Conservation (phyloP, 192 early-diverging fungal species). For the Paraglomus brasilianum region DNA sequence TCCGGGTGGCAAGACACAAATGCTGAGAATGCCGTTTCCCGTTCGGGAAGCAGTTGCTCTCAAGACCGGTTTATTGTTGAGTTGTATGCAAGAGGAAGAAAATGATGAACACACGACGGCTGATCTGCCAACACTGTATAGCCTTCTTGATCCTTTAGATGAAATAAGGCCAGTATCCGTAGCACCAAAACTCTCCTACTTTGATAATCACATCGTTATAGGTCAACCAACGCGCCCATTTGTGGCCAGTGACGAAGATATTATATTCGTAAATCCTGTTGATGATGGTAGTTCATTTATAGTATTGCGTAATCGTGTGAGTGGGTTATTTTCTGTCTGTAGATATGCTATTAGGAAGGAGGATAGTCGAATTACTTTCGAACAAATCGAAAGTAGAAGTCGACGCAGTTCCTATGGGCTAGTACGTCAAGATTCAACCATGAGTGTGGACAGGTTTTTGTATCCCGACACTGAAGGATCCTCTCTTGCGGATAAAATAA, state of each 20-base stretch:
- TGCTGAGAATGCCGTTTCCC: slow-evolving; percentile 41
- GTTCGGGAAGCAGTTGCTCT: slow-evolving; percentile 48
- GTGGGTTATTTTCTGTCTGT: slow-evolving; percentile 7
- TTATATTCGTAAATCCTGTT: slow-evolving; percentile 28
- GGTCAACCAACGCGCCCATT: slow-evolving; percentile 4
- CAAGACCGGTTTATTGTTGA: slow-evolving; percentile 45
- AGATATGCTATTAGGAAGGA: slow-evolving; percentile 19
- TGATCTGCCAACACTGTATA: slow-evolving; percentile 40
- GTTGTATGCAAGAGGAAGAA: slow-evolving; percentile 33
- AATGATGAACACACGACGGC: neutral
- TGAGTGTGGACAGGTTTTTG: neutral
- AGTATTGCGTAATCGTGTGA: slow-evolving; percentile 17
- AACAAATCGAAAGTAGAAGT: neutral
- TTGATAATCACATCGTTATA: neutral
- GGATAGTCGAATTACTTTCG: slow-evolving; percentile 5
- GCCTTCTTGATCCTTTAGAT: slow-evolving; percentile 48
- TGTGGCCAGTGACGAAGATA: slow-evolving; percentile 13
- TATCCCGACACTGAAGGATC: neutral
- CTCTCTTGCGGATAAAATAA: neutral
- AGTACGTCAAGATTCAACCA: neutral
- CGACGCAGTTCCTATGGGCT: slow-evolving; percentile 9
- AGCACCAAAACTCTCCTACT: slow-evolving; percentile 9
- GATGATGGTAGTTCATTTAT: slow-evolving; percentile 3
- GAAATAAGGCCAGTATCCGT: slow-evolving; percentile 41
- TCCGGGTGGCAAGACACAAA: slow-evolving; percentile 35